These are phyloP conservation scores for Coemansia asiatica DNA, from an alignment of 192 early-diverging fungal genomes.

Conservation along the genomic window DNA sequence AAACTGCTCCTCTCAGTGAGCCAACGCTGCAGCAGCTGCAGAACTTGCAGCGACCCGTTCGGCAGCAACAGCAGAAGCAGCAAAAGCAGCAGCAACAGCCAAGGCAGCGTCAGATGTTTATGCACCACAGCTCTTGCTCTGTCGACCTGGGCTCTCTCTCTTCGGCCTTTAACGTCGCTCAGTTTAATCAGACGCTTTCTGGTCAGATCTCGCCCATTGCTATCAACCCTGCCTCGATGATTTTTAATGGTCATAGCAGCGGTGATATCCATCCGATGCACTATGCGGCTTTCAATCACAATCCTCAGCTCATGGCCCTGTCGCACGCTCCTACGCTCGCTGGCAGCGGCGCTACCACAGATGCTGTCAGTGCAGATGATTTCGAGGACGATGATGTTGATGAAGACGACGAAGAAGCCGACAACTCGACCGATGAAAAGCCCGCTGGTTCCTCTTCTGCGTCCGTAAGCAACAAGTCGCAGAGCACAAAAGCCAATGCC, in stretches of 20 bases:
- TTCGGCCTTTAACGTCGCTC: constrained; percentile 32
- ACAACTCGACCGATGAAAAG: constrained; percentile 6
- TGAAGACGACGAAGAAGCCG: constrained; percentile 32
- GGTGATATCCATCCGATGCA: constrained; percentile 7
- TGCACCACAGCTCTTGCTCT: constrained; percentile 33
- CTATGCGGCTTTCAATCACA: constrained; percentile 4
- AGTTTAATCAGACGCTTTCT: constrained; percentile 25
- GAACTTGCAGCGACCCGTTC: not conserved
- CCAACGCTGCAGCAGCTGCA: constrained; percentile 16
- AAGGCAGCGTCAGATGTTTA: constrained; percentile 11
- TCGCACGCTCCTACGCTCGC: not conserved
- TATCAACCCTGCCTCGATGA: constrained; percentile 15
- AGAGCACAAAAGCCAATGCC: not conserved
- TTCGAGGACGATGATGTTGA: constrained; percentile 6
- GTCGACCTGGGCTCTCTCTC: constrained; percentile 35
- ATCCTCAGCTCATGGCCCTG: not conserved
- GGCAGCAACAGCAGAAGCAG: constrained; percentile 11
- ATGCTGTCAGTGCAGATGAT: constrained; percentile 11
- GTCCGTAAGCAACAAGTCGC: not conserved
- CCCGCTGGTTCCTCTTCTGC: not conserved
- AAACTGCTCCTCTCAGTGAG: constrained; percentile 19
- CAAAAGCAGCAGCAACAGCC: constrained; percentile 7
- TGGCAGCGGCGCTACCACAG: constrained; percentile 4
- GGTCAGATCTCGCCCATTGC: constrained; percentile 31
- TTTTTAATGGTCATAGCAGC: not conserved